phyloP scores from a whole-genome alignment of 2,329 filamentous ascomycete species.

The Rhytidhysteron rufulum region DNA sequence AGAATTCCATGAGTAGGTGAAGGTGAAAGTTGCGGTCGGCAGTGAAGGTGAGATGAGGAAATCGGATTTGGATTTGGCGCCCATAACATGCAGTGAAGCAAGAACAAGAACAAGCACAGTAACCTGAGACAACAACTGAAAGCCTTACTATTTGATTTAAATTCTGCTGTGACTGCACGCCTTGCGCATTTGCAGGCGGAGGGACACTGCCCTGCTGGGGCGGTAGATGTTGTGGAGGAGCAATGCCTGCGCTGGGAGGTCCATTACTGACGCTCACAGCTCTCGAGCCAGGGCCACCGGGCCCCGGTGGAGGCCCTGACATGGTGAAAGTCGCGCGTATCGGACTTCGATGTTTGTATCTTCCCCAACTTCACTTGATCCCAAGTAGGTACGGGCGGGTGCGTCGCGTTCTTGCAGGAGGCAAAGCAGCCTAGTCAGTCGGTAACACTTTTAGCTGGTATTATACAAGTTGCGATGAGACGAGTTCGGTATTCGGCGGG shows the following conservation, averaged over 20 bases:
- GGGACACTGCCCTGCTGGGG: constrained; percentile 47
- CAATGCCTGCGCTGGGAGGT: constrained; percentile 37
- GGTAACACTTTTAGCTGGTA: no score
- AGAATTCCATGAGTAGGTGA: no score
- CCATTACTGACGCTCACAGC: constrained; percentile 41
- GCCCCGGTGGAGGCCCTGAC: constrained; percentile 35
- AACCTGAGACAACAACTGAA: constrained; percentile 15
- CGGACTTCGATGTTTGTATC: constrained; percentile 6
- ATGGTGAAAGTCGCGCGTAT: constrained; percentile 13
- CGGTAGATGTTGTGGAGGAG: constrained; percentile 42
- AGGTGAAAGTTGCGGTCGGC: no score
- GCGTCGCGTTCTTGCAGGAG: constrained; percentile 14
- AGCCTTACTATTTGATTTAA: constrained; percentile 95
- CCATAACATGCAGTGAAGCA: not conserved
- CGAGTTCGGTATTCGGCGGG: no score
- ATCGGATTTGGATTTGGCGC: no score
- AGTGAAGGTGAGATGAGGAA: no score
- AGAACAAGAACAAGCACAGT: constrained; percentile 1
- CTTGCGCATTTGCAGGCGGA: constrained; percentile 43
- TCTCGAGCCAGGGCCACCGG: constrained; percentile 24
- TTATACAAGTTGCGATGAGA: no score
- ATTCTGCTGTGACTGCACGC: constrained; percentile 77
- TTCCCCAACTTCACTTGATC: constrained; percentile 22
- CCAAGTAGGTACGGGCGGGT: no score
- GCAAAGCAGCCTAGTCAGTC: no score